Base-by-base conservation (phyloP, 768 basidiomycete species). In the Sarcodon aspratus region DNA sequence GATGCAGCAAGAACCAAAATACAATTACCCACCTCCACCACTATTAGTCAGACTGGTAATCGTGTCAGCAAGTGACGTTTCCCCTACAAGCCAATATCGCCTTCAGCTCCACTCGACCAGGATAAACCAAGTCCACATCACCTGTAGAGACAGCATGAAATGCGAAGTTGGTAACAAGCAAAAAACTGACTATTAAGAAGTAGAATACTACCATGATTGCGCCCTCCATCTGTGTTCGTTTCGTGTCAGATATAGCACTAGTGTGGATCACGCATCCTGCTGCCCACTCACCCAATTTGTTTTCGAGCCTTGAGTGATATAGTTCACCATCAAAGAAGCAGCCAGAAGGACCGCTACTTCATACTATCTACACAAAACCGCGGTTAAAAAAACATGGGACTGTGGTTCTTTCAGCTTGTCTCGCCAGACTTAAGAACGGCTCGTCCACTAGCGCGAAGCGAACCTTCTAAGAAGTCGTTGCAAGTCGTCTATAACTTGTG, bases 271-370 rank as follows among this genome's bases (percentile, higher is more conserved):
- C 17, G 21, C 1, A 27, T 27, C 21, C 21, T 27, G 7, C 34
- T 6, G 15, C 54, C 15, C 3, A 50, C 64, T 86, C 84, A 74
- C 77, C 82, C 84, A 87, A 56, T 87, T 87, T 3, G 85, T 86
- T 63, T 87, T 85, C 11, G 77, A 67, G 58, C 86, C 85, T 0
- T 82, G 80, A 11, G 84, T 85, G 47, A 87, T 80, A 57, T 83
- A 85, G 63, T 88, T 88, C 46, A 87, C 85, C 44, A 87, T 64
- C 67, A 87, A 85, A 57, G 79, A 82, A 2, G 82, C 70, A 1
- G 76, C 82, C 3, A 88, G 59, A 33, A 86, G 63, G 18, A 80
- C 53, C 0, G 79, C 75, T 2, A 87, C 73, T 58, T 86, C 82
- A 54, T 80, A 84, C 46, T 63, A 62, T 86, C 84, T 85, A 51